Percentiles rank a stretch among this genome's conserved stretches.
Conservation (phyloP, 106 monocot species). For the Amphibolis antarctica region DNA sequence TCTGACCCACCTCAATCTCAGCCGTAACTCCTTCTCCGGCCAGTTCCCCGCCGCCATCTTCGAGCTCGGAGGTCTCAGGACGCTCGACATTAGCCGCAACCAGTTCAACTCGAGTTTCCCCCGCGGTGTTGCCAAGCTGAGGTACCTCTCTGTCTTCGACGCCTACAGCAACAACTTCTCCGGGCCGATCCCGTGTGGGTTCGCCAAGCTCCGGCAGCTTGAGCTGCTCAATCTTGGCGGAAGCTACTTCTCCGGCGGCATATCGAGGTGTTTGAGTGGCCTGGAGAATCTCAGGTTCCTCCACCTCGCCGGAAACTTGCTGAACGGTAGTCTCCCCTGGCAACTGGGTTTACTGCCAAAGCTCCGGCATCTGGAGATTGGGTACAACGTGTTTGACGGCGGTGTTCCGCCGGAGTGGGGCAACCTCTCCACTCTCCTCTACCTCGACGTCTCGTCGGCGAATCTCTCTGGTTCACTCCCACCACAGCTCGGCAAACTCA, state of each 20-base stretch:
- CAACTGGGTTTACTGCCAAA: constrained; percentile 29
- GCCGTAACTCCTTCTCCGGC: constrained; percentile 63
- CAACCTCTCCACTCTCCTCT: constrained; percentile 30
- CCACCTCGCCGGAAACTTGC: constrained; percentile 69
- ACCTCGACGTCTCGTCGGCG: constrained; percentile 65
- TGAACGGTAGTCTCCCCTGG: constrained; percentile 37
- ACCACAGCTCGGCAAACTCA: constrained; percentile 37
- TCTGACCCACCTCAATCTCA: constrained; percentile 60
- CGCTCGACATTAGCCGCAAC: constrained; percentile 76
- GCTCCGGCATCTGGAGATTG: constrained; percentile 68
- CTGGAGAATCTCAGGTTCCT: constrained; percentile 34
- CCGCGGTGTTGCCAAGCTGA: constrained; percentile 20
- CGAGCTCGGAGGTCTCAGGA: constrained; percentile 33
- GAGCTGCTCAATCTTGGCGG: constrained; percentile 70
- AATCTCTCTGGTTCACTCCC: constrained; percentile 46
- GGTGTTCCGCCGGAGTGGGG: constrained; percentile 46
- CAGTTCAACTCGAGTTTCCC: constrained; percentile 66
- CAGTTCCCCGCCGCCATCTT: constrained; percentile 38
- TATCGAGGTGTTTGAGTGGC: constrained; percentile 28
- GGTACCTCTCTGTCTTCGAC: constrained; percentile 29
- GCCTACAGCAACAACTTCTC: constrained; percentile 83
- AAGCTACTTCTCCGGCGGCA: constrained; percentile 53
- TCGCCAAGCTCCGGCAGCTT: constrained; percentile 21
- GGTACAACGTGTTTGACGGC: constrained; percentile 53
- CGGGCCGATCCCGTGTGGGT: constrained; percentile 33